Evolutionary conservation across 2,329 filamentous ascomycete genomes (phyloP).

Genomic region (Lojkania enalia): DNA sequence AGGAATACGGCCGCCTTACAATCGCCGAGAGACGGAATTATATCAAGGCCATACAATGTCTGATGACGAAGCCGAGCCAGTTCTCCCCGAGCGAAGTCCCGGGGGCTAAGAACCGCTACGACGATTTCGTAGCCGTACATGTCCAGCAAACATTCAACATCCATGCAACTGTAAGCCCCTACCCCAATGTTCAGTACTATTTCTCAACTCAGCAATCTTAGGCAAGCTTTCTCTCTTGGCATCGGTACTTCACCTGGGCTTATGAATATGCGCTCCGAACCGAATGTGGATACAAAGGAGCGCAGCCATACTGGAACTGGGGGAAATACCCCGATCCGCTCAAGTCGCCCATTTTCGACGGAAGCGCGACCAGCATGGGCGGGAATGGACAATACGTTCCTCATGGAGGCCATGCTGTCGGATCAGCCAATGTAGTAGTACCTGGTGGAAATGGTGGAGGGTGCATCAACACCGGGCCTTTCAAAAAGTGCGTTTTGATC

Average conservation of each 20-base stretch:
- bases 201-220: not conserved
- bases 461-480: constrained; percentile 26
- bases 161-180: constrained; percentile 17
- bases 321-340: constrained; percentile 29
- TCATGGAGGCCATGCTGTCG: constrained; percentile 20
- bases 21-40: constrained; percentile 18
- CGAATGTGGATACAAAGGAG: constrained; percentile 23
- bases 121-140: constrained; percentile 22
- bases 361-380: constrained; percentile 41
- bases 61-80: constrained; percentile 14
- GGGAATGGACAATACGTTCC: constrained; percentile 23
- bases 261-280: constrained; percentile 22
- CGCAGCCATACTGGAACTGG: constrained; percentile 27
- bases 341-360: constrained; percentile 28
- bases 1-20: constrained; percentile 11
- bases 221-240: constrained; percentile 23
- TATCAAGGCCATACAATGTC: constrained; percentile 23
- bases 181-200: not conserved
- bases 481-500: constrained; percentile 26
- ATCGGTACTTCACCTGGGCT: constrained; percentile 19
- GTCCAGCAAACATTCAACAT: constrained; percentile 21
- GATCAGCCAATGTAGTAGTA: constrained; percentile 2
- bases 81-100: constrained; percentile 7
- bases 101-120: constrained; percentile 20
- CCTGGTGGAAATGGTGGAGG: constrained; percentile 25